Evolutionary conservation across 202 grass and related monocot species (phyloP).

Genomic region (Bolboschoenoplectus hybrid): DNA sequence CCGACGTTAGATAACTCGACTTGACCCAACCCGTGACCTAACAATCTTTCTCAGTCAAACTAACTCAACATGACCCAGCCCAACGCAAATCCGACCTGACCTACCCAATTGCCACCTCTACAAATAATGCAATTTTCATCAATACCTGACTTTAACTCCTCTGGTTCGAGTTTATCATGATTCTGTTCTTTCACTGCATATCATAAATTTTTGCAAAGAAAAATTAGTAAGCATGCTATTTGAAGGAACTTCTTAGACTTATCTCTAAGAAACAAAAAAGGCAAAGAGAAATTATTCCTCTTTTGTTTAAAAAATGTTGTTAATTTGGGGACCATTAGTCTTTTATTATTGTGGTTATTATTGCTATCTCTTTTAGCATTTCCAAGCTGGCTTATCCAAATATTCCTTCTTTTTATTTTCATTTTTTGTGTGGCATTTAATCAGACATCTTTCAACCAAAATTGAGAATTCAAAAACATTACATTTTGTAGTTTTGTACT

Average conservation of each 20-base stretch:
- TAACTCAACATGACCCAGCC: no score
- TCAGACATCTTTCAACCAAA: neutral
- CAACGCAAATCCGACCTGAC: no score
- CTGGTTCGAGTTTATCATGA: neutral
- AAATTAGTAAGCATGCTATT: neutral
- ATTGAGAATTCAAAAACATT: neutral
- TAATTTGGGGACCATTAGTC: neutral
- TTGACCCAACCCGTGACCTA: no score
- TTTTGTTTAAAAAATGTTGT: neutral
- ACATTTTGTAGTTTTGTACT: neutral
- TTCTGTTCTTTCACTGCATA: constrained; percentile 10
- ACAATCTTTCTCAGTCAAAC: no score
- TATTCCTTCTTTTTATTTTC: neutral
- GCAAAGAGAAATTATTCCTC: neutral
- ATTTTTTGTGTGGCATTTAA: neutral
- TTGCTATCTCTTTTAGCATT: neutral
- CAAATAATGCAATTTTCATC: neutral
- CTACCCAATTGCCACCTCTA: neutral
- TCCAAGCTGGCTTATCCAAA: neutral
- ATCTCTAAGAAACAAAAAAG: neutral
- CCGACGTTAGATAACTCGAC: no score
- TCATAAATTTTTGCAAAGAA: neutral
- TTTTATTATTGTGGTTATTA: neutral
- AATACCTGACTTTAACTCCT: neutral
- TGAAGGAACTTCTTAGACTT: neutral